Base-by-base conservation (phyloP, 2,329 filamentous ascomycete species). In the Hymenoscyphus albidus region DNA sequence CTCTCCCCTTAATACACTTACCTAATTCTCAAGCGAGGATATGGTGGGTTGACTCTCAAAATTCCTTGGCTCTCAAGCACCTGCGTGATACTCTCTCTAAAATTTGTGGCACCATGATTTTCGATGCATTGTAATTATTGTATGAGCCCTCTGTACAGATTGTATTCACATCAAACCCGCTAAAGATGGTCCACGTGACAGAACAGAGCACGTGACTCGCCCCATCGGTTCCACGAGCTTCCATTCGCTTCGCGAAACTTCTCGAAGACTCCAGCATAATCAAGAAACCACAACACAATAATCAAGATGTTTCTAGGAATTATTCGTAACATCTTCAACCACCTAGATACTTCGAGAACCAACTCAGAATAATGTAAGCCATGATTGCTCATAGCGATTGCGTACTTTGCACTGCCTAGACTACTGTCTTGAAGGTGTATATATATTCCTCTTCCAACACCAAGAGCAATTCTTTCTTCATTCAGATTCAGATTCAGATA, bases 401-500 rank as follows among this genome's bases (percentile, higher is more conserved):
- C 56, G 69, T 14, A 39, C 18, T 56, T 14, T 6, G 32, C 59
- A 56, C 59, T 62, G 59, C 70, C 69, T 71, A 63, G 32, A 61
- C 59, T 62, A 18, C 35, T 56, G 40, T 58, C 54, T 63, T 5
- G 39, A 58, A 61, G 69, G 69, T 67, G 70, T 71, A 72, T 62
- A 62, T 55, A 62, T 56, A 65, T 60, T 44, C 22, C 59, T 57
- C 63, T 64, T 67, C 54, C 12, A 59, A 59, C 31, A 18, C 48
- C 32, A 2, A 2, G 61, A 62, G 40, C 10, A 59, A 58, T 62
- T 57, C 57, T 68, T 68, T 65, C 62, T 68, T 70, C 69, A 71
- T 71, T 71, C 70, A 68, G 65, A 72, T 69, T 61, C 63, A 68
- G 56, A 64, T 42, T 61, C 59, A 51, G 31, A 65, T 56, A 56